These are phyloP conservation scores for Chaetomium strumarium DNA, from an alignment of 2,329 filamentous ascomycete genomes.

Conservation along the genomic window DNA sequence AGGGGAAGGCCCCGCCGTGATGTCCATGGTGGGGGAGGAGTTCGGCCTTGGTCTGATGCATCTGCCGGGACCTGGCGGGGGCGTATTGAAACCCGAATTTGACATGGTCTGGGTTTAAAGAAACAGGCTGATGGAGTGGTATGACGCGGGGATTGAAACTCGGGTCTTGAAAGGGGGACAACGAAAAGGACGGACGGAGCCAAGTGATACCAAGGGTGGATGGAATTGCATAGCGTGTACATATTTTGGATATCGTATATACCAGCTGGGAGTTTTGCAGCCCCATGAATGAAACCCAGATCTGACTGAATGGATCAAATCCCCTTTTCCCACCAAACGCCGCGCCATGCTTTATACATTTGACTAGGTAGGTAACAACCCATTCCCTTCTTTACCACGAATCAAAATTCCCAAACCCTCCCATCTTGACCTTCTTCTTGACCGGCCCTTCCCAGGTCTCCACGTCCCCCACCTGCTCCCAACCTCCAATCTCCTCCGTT, in stretches of 20 bases:
- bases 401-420: constrained; percentile 91
- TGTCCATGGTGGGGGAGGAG: not conserved
- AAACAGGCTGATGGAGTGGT: not conserved
- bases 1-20: not conserved
- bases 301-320: not conserved
- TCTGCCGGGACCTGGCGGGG: not conserved
- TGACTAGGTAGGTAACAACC: not conserved
- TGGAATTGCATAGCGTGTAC: constrained; percentile 5
- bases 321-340: constrained; percentile 9
- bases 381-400: constrained; percentile 57
- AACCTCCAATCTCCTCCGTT: constrained; percentile 21
- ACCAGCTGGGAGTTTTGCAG: not conserved
- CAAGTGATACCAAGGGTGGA: constrained; percentile 5
- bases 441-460: constrained; percentile 64
- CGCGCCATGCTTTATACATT: constrained; percentile 8
- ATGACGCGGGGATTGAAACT: too few species aligned
- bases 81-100: constrained; percentile 7
- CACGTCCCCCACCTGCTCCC: constrained; percentile 41
- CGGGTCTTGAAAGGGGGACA: not conserved
- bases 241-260: not conserved
- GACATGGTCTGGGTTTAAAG: constrained; percentile 12
- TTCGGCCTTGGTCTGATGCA: constrained; percentile 13
- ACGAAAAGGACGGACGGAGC: not conserved
- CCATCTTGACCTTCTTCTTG: constrained; percentile 72
- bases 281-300: not conserved